phyloP scores from a whole-genome alignment of 805 yeast species.

The Metschnikowia vanudenii region DNA sequence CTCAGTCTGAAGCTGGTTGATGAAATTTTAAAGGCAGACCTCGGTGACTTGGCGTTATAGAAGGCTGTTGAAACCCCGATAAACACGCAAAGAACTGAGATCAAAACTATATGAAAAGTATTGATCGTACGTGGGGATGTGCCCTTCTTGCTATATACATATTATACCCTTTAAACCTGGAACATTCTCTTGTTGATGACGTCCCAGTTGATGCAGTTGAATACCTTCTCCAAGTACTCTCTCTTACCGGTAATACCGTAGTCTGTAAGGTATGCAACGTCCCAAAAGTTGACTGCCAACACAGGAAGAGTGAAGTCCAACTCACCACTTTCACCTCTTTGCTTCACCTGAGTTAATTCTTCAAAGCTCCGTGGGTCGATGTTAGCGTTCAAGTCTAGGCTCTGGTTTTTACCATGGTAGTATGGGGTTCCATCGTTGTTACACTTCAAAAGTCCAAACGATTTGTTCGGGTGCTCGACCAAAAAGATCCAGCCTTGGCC shows the following conservation, averaged over 20 bases:
- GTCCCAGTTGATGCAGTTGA: constrained; percentile 84
- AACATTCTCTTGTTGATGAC: constrained; percentile 55
- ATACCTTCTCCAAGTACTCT: constrained; percentile 67
- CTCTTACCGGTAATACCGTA: constrained; percentile 77
- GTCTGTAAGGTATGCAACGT: constrained; percentile 80
- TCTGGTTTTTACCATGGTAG: constrained; percentile 64
- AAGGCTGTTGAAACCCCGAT: too few relatives aligned
- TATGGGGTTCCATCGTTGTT: constrained; percentile 81
- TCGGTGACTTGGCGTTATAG: background rate
- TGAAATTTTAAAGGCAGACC: constrained; percentile 1
- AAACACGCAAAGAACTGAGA: too few relatives aligned
- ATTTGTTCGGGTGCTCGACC: constrained; percentile 63
- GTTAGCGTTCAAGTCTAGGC: constrained; percentile 73
- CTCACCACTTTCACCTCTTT: constrained; percentile 39
- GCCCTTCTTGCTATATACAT: constrained; percentile 14
- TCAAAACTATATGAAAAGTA: background rate
- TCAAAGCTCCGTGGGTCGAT: constrained; percentile 55
- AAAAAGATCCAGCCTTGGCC: constrained; percentile 79
- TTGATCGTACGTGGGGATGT: background rate
- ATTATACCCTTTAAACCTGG: constrained; percentile 25
- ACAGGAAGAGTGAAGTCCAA: constrained; percentile 71
- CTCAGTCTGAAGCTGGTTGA: constrained; percentile 7
- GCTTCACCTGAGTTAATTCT: constrained; percentile 42
- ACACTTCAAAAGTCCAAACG: constrained; percentile 51
- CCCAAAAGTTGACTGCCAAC: constrained; percentile 82